Evolutionary conservation across 139 green algal genomes (phyloP), one percentile per base, ranked within the genome.

Genomic region (Haematococcus lacustris): DNA sequence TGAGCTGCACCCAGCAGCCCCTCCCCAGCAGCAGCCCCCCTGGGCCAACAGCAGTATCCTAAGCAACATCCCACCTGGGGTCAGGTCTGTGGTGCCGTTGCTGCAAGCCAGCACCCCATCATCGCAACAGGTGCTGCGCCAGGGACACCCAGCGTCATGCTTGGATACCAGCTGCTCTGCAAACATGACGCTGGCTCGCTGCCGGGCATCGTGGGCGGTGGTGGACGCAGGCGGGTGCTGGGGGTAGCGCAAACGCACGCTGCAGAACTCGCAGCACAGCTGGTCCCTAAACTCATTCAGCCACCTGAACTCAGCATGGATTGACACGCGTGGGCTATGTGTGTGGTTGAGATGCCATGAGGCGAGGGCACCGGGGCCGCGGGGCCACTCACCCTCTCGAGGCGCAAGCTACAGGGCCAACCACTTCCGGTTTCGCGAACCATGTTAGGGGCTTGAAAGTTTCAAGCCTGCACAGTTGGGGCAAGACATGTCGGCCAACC

Each of bases 371-470:
- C 9, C 9, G 43, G 9, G 43, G 9, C 43, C 43, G 17, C 43
- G 9, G 43, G 9, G 43, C 43, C 43, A 53, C 53, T 23, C 53
- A 64, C 3, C 88, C 88, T 3, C 78, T 69, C 25, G 85, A 53
- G 3, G 88, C 86, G 53, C 88, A 93, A 26, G 83, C 76, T 23
- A 91, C 71, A 0, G 88, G 73, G 1, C 73, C 74, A 1, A 87
- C 85, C 3, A 50, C 39, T 1, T 70, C 68, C 13, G 88, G 88
- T 74, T 93, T 93, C 39, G 62, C 78, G 41, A 93, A 93, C 88
- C 88, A 93, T 32, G 86, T 92, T 51, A 74, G 66, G 3, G 83
- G 41, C 35, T 78, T 80, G 72, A 88, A 93, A 17, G 78, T 92
- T 30, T 82, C 76, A 9, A 93, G 26, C 53, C 53, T 64, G 53